These are phyloP conservation scores for Pythium phragmitis DNA, from an alignment of 352 stramenopile species.

Conservation along the genomic window DNA sequence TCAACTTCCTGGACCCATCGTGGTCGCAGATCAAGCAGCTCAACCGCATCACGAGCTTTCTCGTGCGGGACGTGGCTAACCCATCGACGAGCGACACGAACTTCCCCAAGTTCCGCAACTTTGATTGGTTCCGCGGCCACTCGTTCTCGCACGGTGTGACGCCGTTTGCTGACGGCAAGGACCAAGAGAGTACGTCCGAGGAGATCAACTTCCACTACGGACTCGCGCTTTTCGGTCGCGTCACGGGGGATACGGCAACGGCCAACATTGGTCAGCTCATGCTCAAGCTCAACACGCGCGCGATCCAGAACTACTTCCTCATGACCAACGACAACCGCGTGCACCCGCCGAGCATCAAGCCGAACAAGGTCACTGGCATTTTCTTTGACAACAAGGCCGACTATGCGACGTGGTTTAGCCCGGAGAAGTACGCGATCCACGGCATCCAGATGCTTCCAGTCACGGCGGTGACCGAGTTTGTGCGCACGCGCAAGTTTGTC, in stretches of 20 bases:
- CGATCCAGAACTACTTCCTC: conserved; percentile 71
- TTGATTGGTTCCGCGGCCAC: conserved; percentile 71
- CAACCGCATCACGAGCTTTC: conserved; percentile 41
- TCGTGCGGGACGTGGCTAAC: conserved; percentile 64
- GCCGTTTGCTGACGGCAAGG: conserved; percentile 56
- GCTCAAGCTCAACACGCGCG: conserved; percentile 49
- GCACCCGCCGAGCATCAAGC: conserved; percentile 41
- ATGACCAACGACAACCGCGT: conserved; percentile 53
- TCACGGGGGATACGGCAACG: conserved; percentile 39
- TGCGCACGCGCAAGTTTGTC: conserved; percentile 57
- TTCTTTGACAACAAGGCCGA: conserved; percentile 40
- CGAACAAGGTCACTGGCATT: conserved; percentile 59
- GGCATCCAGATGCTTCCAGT: conserved; percentile 82
- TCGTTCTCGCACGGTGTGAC: conserved; percentile 75
- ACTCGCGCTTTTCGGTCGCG: conserved; percentile 49
- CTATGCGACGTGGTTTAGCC: conserved; percentile 77
- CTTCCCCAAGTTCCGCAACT: conserved; percentile 57
- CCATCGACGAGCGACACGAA: conserved; percentile 31
- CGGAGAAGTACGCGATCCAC: conserved; percentile 65
- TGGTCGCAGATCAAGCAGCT: conserved; percentile 49
- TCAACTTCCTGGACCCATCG: conserved; percentile 71
- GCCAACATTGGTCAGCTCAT: conserved; percentile 45
- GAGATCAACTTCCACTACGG: conserved; percentile 59
- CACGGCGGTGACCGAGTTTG: conserved; percentile 63
- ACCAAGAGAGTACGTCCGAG: conserved; percentile 66